phyloP scores from a whole-genome alignment of 2,329 filamentous ascomycete species.

The Diaporthe ampelina region DNA sequence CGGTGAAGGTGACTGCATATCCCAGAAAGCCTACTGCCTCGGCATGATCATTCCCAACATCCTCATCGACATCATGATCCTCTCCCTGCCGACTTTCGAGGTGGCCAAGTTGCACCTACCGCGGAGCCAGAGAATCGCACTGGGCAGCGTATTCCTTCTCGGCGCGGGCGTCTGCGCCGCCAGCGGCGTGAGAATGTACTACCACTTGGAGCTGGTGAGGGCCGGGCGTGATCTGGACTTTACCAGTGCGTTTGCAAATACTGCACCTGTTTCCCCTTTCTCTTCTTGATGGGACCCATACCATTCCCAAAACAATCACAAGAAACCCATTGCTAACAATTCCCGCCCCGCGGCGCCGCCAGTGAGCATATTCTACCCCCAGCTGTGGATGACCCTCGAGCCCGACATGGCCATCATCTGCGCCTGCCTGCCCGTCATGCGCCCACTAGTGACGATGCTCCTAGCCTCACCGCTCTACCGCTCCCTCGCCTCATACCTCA shows the following conservation, averaged over 20 bases:
- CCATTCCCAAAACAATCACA: rapidly evolving
- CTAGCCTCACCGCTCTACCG: slow-evolving; percentile 1
- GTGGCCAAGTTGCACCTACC: slow-evolving; percentile 26
- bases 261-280: not conserved
- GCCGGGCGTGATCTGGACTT: not conserved
- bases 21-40: not conserved
- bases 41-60: slow-evolving; percentile 26
- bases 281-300: too few species aligned
- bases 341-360: rapidly evolving
- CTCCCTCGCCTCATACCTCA: slow-evolving; percentile 5
- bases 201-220: slow-evolving; percentile 21
- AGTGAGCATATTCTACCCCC: not conserved
- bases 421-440: slow-evolving; percentile 23
- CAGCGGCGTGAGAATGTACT: slow-evolving; percentile 22
- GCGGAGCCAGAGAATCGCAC: not conserved
- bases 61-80: slow-evolving; percentile 27
- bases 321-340: not conserved
- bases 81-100: slow-evolving; percentile 28
- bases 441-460: slow-evolving; percentile 9
- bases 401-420: slow-evolving; percentile 28
- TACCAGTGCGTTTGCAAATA: not conserved
- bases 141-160: slow-evolving; percentile 27
- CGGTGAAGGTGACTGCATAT: not conserved
- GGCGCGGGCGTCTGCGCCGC: slow-evolving; percentile 5
- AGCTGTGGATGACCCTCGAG: slow-evolving; percentile 26